phyloP scores from a whole-genome alignment of 202 grass and related monocot genomes.

The Elaeis oleifera region DNA sequence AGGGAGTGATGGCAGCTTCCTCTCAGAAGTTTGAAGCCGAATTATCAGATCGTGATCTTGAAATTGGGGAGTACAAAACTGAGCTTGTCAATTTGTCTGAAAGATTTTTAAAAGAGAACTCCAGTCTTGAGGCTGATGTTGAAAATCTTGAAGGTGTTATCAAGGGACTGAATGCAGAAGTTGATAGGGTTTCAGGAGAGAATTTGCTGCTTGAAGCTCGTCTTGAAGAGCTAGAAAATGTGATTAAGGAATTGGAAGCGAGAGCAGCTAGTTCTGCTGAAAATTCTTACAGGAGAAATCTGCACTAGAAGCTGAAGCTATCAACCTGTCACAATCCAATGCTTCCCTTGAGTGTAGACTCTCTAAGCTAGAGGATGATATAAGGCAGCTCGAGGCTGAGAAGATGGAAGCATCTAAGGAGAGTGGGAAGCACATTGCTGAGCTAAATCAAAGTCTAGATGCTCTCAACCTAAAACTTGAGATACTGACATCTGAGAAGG shows the following conservation, averaged over 20 bases:
- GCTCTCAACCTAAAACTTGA: constrained; percentile 37
- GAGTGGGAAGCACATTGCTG: constrained; percentile 36
- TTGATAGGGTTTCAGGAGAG: constrained; percentile 32
- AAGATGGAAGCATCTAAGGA: constrained; percentile 30
- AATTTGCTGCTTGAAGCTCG: constrained; percentile 39
- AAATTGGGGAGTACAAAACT: constrained; percentile 46
- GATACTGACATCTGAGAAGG: constrained; percentile 42
- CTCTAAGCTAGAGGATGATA: constrained; percentile 27
- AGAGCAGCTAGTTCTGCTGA: constrained; percentile 34
- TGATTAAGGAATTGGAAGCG: constrained; percentile 37
- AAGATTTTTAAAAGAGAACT: constrained; percentile 49
- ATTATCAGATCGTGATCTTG: constrained; percentile 32
- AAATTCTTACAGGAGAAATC: constrained; percentile 57
- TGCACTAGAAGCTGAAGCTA: constrained; percentile 38
- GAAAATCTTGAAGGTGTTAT: constrained; percentile 32
- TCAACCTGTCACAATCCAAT: constrained; percentile 42
- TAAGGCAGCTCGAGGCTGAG: constrained; percentile 29
- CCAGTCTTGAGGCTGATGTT: constrained; percentile 41
- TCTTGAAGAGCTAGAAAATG: constrained; percentile 44
- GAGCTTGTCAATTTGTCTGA: constrained; percentile 37
- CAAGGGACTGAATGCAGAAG: constrained; percentile 39
- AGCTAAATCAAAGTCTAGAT: constrained; percentile 37
- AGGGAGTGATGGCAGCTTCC: constrained; percentile 37
- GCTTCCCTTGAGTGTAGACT: constrained; percentile 36
- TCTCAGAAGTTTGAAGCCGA: constrained; percentile 40